A percentile compares a stretch with the other conserved stretches of the same genome.
Conservation (phyloP, 768 basidiomycete species). For the Ramaria sp. region DNA sequence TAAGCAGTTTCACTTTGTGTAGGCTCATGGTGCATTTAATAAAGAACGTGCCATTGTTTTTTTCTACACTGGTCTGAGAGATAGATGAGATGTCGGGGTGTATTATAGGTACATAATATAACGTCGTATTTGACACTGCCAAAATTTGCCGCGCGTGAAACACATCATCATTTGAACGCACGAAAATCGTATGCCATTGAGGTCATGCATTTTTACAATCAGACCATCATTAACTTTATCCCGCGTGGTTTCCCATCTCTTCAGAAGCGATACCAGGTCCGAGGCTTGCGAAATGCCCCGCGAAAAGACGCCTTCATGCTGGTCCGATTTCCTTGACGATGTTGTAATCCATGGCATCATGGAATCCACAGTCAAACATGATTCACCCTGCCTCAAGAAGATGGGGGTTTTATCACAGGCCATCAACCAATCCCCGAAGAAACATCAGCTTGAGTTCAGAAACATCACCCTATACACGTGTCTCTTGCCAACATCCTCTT, state of each 20-base stretch:
- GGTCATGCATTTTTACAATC: not conserved
- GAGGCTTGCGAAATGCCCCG: not conserved
- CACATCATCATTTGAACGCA: not conserved
- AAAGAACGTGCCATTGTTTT: no score
- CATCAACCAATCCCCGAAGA: no score
- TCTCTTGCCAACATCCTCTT: not conserved
- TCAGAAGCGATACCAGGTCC: not conserved
- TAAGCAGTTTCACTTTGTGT: not conserved
- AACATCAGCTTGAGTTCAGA: no score
- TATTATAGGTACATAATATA: not conserved
- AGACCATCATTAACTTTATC: not conserved
- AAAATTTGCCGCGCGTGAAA: not conserved
- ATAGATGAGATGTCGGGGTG: no score
- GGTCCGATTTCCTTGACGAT: not conserved
- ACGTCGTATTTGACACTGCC: not conserved
- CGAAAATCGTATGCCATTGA: not conserved
- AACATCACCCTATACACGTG: not conserved
- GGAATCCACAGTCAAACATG: not conserved
- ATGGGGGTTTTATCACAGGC: not conserved
- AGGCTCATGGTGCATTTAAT: no score
- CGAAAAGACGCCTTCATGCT: not conserved
- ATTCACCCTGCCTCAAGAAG: not conserved
- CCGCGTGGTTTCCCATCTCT: not conserved
- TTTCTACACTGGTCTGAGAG: not conserved
- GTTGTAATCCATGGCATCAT: not conserved